Base-by-base conservation (phyloP, 257 asterid species). In the Rauvolfia tetraphylla region DNA sequence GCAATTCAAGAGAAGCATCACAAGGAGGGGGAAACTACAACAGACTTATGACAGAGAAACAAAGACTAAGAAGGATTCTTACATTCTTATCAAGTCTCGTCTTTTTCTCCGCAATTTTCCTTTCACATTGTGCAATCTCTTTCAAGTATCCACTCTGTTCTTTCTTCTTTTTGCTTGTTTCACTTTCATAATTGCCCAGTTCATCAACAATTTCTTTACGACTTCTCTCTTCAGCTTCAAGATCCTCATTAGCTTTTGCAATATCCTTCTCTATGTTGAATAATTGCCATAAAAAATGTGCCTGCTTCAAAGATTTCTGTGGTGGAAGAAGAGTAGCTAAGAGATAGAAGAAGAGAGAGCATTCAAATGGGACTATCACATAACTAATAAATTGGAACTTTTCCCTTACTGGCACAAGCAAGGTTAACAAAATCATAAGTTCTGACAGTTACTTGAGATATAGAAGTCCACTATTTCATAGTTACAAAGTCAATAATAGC, bases 261-360 rank as follows among this genome's bases (percentile, higher is more conserved):
- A 86, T 76, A 84, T 95, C 98, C 34, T 84, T 93, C 76, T 95
- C 89, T 75, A 95, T 89, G 85, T 87, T 93, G 53, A 85, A 86
- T 44, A 93, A 89, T 87, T 95, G 96, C 99, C 99, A 95, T 41
- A 93, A 91, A 83, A 75, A 89, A 86, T 95, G 92, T 44, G 93
- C 98, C 80, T 84, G 93, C 95, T 95, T 93, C 86, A 85, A 75
- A 29, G 91, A 81, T 95, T 89, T 93, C 99, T 93, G 96, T 87
- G 73, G 39, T 62, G 76, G 80, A 38, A 36, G 17, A 8, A 8
- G 3, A 38, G 25, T 39, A 39, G 38, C 27, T 53, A 22, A 13
- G 20, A 49, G 56, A 49, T 7, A 46, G 42, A 34, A 20, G 15
- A 17, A 20, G 46, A 20, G 39, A 36, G 29, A 65, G 15, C 34